These are phyloP conservation scores for Puccinia hordei DNA, from an alignment of 1,284 basidiomycete species.

Conservation along the genomic window DNA sequence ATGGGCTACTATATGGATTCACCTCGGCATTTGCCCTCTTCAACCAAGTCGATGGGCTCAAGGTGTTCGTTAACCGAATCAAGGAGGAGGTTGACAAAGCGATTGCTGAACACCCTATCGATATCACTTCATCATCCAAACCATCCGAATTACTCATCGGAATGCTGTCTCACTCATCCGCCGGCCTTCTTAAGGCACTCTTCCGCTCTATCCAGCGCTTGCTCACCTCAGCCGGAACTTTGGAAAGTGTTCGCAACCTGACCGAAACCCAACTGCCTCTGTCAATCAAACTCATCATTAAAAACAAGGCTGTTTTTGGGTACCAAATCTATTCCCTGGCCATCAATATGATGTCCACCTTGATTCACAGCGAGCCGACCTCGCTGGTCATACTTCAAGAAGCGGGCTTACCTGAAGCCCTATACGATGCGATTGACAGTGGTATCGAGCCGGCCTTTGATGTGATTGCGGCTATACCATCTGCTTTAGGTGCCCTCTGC, in stretches of 20 bases:
- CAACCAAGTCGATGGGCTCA: conserved; percentile 79
- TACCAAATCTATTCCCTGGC: conserved; percentile 81
- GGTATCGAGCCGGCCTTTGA: conserved; percentile 85
- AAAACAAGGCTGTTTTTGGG: conserved; percentile 79
- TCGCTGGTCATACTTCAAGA: conserved; percentile 91
- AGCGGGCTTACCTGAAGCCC: conserved; percentile 80
- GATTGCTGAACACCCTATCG: conserved; percentile 52
- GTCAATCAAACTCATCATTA: conserved; percentile 85
- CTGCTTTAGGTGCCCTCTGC: conserved; percentile 94
- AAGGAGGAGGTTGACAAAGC: conserved; percentile 52
- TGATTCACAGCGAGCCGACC: conserved; percentile 98
- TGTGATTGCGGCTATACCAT: conserved; percentile 87
- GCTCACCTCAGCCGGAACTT: conserved; percentile 91
- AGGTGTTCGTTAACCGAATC: conserved; percentile 68
- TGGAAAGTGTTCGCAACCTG: conserved; percentile 89
- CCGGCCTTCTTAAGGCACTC: conserved; percentile 77
- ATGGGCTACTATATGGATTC: conserved; percentile 87
- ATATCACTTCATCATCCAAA: conserved; percentile 12
- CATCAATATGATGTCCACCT: conserved; percentile 95
- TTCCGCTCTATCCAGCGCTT: conserved; percentile 90
- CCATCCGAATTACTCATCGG: conserved; percentile 34
- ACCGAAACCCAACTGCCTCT: conserved; percentile 86
- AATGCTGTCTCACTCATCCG: conserved; percentile 52
- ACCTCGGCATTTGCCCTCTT: conserved; percentile 85
- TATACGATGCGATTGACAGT: conserved; percentile 80